A percentile compares a stretch with the other conserved stretches of the same genome.
Conservation (phyloP, 2,329 filamentous ascomycete species). For the Ophiostoma ulmi region DNA sequence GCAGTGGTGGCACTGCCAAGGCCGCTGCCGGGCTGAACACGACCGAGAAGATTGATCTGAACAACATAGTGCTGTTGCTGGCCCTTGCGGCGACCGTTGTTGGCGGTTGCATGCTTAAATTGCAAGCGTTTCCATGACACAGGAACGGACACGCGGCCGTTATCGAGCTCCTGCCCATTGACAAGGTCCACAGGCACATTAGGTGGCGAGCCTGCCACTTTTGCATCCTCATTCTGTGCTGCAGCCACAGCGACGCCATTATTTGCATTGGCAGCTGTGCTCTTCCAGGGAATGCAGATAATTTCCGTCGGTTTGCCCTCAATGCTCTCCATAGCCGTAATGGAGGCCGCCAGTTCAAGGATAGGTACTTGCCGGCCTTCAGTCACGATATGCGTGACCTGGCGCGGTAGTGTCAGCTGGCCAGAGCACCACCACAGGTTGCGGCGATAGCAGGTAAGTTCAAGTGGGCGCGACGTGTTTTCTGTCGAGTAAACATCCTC, state of each 20-base stretch:
- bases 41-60: conserved; percentile 65
- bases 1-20: not conserved
- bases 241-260: not conserved
- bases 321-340: conserved; percentile 84
- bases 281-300: conserved; percentile 96
- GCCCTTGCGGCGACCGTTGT: conserved; percentile 90
- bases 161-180: conserved; percentile 65
- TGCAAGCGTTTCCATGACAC: conserved; percentile 92
- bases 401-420: conserved; percentile 70
- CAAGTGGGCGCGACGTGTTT: conserved; percentile 55
- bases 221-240: conserved; percentile 40
- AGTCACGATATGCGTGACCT: conserved; percentile 61
- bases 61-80: conserved; percentile 93
- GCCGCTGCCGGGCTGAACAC: conserved; percentile 39
- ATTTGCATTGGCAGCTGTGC: conserved; percentile 46
- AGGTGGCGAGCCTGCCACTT: conserved; percentile 48
- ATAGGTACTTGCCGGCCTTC: conserved; percentile 74
- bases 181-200: conserved; percentile 51
- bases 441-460: conserved; percentile 89
- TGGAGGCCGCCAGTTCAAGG: conserved; percentile 71
- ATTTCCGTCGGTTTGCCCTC: conserved; percentile 90
- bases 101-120: conserved; percentile 93
- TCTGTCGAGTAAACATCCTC: conserved; percentile 70
- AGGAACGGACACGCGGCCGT: conserved; percentile 66
- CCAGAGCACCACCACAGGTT: conserved; percentile 95